A percentile compares a stretch with the other conserved stretches of the same genome.
These are phyloP conservation scores for Russula virescens DNA, from an alignment of 768 basidiomycete genomes.

Conservation along the genomic window DNA sequence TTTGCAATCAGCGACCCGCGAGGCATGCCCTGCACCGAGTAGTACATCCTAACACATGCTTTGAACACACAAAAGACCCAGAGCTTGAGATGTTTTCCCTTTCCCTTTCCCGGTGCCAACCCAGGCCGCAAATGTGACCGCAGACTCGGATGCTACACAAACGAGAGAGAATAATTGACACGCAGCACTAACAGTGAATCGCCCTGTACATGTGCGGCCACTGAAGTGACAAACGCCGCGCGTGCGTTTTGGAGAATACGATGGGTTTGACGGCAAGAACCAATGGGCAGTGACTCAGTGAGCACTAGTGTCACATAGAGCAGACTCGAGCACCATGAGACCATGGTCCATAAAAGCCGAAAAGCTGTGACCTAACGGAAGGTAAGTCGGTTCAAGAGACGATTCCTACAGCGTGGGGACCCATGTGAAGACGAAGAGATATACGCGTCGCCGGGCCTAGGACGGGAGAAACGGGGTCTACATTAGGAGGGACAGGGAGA, in stretches of 20 bases:
- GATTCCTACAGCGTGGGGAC: conserved; percentile 68
- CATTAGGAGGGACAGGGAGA: no score
- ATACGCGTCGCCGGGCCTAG: conserved; percentile 74
- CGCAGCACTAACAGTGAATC: conserved; percentile 51
- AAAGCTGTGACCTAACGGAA: conserved; percentile 76
- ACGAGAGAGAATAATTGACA: conserved; percentile 59
- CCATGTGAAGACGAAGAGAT: conserved; percentile 81
- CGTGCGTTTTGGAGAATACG: conserved; percentile 16
- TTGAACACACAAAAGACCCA: conserved; percentile 74
- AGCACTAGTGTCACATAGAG: no score
- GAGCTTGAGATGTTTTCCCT: conserved; percentile 45
- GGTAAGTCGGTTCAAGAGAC: conserved; percentile 35
- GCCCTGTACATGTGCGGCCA: conserved; percentile 9
- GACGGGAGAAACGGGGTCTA: conserved; percentile 56
- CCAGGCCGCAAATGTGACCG: conserved; percentile 49
- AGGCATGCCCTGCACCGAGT: no score
- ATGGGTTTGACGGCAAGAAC: conserved; percentile 24
- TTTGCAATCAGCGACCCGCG: no score
- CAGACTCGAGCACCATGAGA: conserved; percentile 81
- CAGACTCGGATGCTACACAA: conserved; percentile 53
- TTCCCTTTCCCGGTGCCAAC: conserved; percentile 32
- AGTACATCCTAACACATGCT: conserved; percentile 74
- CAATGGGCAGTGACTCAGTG: conserved; percentile 33
- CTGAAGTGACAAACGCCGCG: conserved; percentile 12
- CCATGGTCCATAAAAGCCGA: conserved; percentile 77